phyloP scores from a whole-genome alignment of 78 protist genomes.

The Dictyostelium intermedium region DNA sequence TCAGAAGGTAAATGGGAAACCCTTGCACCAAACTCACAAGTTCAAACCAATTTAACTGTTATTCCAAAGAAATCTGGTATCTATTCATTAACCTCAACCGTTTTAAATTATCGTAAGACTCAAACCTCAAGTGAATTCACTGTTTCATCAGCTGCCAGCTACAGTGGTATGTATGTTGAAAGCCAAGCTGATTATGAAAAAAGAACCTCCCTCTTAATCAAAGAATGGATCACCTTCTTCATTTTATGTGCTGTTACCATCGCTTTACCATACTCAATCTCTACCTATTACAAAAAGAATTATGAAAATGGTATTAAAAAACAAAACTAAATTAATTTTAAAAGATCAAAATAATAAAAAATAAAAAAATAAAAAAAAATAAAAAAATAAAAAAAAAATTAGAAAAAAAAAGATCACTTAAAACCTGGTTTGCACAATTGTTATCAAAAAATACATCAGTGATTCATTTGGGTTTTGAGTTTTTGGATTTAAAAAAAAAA shows the following conservation, averaged over 20 bases:
- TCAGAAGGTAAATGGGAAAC: constrained; percentile 30
- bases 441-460: no score
- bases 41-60: constrained; percentile 15
- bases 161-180: constrained; percentile 67
- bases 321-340: neutral
- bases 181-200: constrained; percentile 19
- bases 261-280: constrained; percentile 54
- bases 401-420: no score
- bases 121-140: constrained; percentile 18
- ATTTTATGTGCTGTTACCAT: constrained; percentile 30
- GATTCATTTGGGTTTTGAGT: no score
- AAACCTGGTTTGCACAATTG: no score
- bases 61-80: constrained; percentile 22
- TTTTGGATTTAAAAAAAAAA: no score
- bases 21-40: constrained; percentile 22
- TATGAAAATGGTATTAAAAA: constrained; percentile 55
- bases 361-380: neutral
- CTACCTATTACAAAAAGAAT: constrained; percentile 28
- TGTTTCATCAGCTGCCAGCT: constrained; percentile 43
- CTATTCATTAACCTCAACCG: constrained; percentile 44
- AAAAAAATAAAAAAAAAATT: neutral
- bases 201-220: constrained; percentile 39
- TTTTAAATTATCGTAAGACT: constrained; percentile 24
- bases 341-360: no score
- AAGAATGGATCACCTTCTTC: constrained; percentile 32